A percentile compares a stretch with the other conserved stretches of the same genome.
phyloP scores from a whole-genome alignment of 805 yeast genomes.

The Alloascoidea hylecoeti region DNA sequence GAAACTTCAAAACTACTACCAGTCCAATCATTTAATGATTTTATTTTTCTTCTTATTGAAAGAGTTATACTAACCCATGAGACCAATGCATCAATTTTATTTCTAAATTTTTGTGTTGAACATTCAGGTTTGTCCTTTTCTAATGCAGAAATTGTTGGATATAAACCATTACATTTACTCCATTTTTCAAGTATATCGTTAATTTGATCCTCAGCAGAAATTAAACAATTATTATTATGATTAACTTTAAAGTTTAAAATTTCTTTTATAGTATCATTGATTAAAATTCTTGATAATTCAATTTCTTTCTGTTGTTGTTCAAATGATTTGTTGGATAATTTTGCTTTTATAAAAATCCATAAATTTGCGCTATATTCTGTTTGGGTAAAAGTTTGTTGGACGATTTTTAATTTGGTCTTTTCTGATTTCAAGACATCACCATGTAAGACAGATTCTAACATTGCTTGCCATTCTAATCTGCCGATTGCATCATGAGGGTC shows the following conservation, averaged over 20 bases:
- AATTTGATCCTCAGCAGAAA: slow-evolving; percentile 28
- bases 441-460: slow-evolving; percentile 79
- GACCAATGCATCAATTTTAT: slow-evolving; percentile 58
- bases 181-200: slow-evolving; percentile 40
- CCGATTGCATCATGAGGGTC: no score
- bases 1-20: no score
- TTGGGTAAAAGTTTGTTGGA: slow-evolving; percentile 29
- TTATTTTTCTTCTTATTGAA: slow-evolving; percentile 48
- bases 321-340: slow-evolving; percentile 63
- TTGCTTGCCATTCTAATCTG: slow-evolving; percentile 92
- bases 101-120: slow-evolving; percentile 45
- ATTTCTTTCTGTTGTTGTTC: slow-evolving; percentile 65
- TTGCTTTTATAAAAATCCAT: slow-evolving; percentile 84
- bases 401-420: slow-evolving; percentile 53
- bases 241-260: slow-evolving; percentile 48
- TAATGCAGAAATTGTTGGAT: slow-evolving; percentile 76
- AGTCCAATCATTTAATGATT: slow-evolving; percentile 64
- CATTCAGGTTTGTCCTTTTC: slow-evolving; percentile 62
- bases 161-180: slow-evolving; percentile 56
- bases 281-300: slow-evolving; percentile 53
- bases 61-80: slow-evolving; percentile 74
- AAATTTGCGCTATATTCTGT: slow-evolving; percentile 44
- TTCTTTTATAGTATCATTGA: slow-evolving; percentile 60
- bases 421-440: slow-evolving; percentile 93
- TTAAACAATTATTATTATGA: slow-evolving; percentile 18